Conservation (phyloP, 139 green algal species). For the Chlamydomonas sp. region DNA sequence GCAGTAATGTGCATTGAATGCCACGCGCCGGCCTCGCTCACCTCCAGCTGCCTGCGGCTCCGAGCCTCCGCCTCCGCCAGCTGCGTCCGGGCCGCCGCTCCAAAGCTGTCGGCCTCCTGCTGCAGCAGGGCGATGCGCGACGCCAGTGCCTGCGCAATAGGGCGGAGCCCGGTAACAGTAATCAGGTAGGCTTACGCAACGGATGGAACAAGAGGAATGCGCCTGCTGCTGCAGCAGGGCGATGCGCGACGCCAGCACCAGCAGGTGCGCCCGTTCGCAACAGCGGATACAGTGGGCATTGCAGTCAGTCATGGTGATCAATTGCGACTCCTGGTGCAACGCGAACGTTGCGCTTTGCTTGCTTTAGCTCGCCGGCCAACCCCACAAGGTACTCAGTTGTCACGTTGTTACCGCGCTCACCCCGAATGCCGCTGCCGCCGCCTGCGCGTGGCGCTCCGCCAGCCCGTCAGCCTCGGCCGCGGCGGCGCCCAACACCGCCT, state of each 20-base stretch:
- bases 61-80: neutral
- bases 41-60: neutral
- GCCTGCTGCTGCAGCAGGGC: neutral
- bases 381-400: too few relatives aligned
- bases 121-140: neutral
- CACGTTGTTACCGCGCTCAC: neutral
- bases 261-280: neutral
- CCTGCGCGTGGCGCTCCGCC: constrained; percentile 1
- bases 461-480: neutral
- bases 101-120: neutral
- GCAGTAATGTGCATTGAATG: too few relatives aligned
- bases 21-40: neutral
- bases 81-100: neutral
- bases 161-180: too few relatives aligned
- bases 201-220: neutral
- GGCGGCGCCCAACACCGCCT: neutral
- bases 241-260: neutral
- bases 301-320: too few relatives aligned
- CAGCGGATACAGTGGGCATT: too few relatives aligned
- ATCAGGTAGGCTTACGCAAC: too few relatives aligned
- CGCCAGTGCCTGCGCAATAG: neutral
- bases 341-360: too few relatives aligned
- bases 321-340: too few relatives aligned
- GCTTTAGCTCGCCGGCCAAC: too few relatives aligned
- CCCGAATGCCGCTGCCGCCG: constrained; percentile 1